Evolutionary conservation across 1,139 yeast genomes (phyloP).

Genomic region (Kodamaea sp.): DNA sequence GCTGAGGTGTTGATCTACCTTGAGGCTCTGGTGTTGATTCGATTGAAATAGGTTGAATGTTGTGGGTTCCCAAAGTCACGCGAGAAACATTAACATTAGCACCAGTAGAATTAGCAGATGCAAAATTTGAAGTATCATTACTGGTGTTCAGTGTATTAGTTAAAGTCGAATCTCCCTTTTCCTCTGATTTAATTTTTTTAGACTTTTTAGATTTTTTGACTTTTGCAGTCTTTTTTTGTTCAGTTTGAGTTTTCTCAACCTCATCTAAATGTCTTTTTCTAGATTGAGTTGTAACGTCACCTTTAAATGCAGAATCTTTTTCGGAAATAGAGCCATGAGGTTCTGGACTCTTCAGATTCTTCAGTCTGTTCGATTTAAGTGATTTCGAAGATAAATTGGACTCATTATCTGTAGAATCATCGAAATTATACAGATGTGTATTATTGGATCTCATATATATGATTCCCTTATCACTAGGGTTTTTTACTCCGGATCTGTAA

Average conservation of each 20-base stretch:
- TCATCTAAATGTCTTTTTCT: conserved; percentile 13
- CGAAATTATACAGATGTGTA: background rate
- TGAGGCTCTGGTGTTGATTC: too few relatives aligned
- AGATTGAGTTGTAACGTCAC: conserved; percentile 42
- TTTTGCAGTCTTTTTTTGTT: background rate
- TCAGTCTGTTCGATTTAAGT: background rate
- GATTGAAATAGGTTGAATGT: too few relatives aligned
- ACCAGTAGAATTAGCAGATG: too few relatives aligned
- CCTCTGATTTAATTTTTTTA: background rate
- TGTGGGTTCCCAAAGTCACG: too few relatives aligned
- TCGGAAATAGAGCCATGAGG: background rate
- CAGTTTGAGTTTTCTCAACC: conserved; percentile 4
- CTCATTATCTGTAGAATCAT: background rate
- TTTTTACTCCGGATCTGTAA: conserved; percentile 8
- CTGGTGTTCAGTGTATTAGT: too few relatives aligned
- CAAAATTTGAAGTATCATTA: too few relatives aligned
- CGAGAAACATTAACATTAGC: too few relatives aligned
- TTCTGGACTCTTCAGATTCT: background rate
- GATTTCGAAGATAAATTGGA: conserved; percentile 1
- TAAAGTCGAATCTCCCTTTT: background rate
- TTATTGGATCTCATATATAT: background rate
- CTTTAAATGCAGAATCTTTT: conserved; percentile 28
- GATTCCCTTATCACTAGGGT: background rate
- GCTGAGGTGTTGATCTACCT: too few relatives aligned
- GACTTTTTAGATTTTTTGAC: conserved; percentile 6